Percentiles rank a stretch among this genome's conserved stretches.
These are phyloP conservation scores for Leccinum angustisporum DNA, from an alignment of 1,284 basidiomycete genomes.

Conservation along the genomic window DNA sequence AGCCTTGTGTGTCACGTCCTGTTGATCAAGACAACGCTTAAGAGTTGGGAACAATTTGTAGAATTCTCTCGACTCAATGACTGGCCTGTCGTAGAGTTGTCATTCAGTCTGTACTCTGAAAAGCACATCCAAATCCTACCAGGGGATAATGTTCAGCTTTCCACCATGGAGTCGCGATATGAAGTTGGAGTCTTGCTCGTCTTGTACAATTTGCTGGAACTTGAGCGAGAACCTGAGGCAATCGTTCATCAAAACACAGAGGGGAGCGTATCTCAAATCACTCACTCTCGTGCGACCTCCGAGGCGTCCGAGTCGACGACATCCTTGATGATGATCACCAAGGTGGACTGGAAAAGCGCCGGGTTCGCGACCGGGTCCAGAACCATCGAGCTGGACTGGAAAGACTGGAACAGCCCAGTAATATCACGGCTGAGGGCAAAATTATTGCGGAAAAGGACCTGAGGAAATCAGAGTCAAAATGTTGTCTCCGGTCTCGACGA, in stretches of 20 bases:
- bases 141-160: constrained; percentile 56
- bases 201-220: constrained; percentile 54
- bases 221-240: constrained; percentile 48
- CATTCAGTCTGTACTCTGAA: background rate
- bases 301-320: constrained; percentile 55
- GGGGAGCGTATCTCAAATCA: too few species aligned
- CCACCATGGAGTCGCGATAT: constrained; percentile 55
- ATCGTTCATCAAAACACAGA: background rate
- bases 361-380: constrained; percentile 59
- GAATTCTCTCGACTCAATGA: constrained; percentile 59
- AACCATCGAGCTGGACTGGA: constrained; percentile 59
- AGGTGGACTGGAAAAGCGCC: constrained; percentile 54
- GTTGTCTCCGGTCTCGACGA: background rate
- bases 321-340: constrained; percentile 67
- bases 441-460: constrained; percentile 66
- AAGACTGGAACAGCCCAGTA: constrained; percentile 59
- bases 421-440: constrained; percentile 61
- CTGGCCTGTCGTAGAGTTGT: constrained; percentile 40
- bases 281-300: constrained; percentile 57
- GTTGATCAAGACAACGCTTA: constrained; percentile 47
- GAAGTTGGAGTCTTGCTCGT: constrained; percentile 61
- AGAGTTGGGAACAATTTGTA: constrained; percentile 51
- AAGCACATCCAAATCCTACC: constrained; percentile 12
- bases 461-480: background rate
- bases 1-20: constrained; percentile 46